Evolutionary conservation across 495 filamentous ascomycete species (phyloP).

Genomic region (Tuber magnatum): DNA sequence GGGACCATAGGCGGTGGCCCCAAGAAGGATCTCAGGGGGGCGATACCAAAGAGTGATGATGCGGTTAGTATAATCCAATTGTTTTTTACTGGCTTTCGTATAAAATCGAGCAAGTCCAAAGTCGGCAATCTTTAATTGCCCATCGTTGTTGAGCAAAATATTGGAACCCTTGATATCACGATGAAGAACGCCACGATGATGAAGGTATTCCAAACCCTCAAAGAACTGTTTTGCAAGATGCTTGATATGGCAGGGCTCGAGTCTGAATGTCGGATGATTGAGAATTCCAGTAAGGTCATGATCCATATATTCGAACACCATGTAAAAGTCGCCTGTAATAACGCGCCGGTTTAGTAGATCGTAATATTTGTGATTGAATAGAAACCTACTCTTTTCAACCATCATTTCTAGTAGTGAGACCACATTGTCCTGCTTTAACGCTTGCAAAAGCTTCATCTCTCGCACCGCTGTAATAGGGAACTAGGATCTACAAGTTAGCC

Average conservation of each 20-base stretch:
- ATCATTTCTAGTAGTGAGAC: slow-evolving; percentile 89
- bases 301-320: slow-evolving; percentile 98
- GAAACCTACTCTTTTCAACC: slow-evolving; percentile 71
- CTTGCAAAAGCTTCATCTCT: slow-evolving; percentile 93
- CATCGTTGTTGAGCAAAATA: slow-evolving; percentile 82
- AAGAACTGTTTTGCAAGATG: slow-evolving; percentile 90
- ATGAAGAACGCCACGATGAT: slow-evolving; percentile 86
- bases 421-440: slow-evolving; percentile 83
- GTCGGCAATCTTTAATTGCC: slow-evolving; percentile 86
- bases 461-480: slow-evolving; percentile 95
- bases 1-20: slow-evolving; percentile 88
- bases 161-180: slow-evolving; percentile 94
- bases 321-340: slow-evolving; percentile 68
- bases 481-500: slow-evolving; percentile 29
- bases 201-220: slow-evolving; percentile 87
- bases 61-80: slow-evolving; percentile 96
- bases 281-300: slow-evolving; percentile 79
- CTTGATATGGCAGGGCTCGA: slow-evolving; percentile 84
- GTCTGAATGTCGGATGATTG: slow-evolving; percentile 87
- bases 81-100: slow-evolving; percentile 64
- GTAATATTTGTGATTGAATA: not conserved
- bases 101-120: slow-evolving; percentile 98
- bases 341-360: slow-evolving; percentile 3
- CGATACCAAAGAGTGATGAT: slow-evolving; percentile 99
- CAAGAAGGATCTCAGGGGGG: slow-evolving; percentile 83